Conservation (phyloP, 192 early-diverging fungal species). For the Diversispora eburnea region DNA sequence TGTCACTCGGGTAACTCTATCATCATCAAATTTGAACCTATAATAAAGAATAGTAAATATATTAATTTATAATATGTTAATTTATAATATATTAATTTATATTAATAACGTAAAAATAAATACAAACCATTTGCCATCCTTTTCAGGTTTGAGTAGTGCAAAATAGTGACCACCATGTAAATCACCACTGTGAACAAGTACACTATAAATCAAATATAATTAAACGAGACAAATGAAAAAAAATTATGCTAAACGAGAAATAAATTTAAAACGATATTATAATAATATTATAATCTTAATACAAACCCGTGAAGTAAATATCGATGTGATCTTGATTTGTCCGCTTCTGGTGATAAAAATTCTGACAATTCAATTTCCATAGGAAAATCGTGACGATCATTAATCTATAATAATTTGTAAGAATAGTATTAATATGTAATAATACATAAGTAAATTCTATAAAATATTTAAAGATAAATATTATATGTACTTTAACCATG, state of each 20-base stretch:
- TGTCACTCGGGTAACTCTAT: conserved; percentile 79
- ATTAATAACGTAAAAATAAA: background rate
- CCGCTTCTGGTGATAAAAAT: conserved; percentile 69
- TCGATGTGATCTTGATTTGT: conserved; percentile 59
- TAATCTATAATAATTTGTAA: conserved; percentile 53
- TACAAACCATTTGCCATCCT: conserved; percentile 69
- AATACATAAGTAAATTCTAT: background rate
- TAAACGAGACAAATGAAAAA: too few relatives aligned
- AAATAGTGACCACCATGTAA: conserved; percentile 92
- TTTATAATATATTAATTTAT: background rate
- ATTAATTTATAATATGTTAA: background rate
- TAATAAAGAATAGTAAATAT: background rate
- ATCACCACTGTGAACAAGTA: conserved; percentile 94
- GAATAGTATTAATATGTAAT: too few relatives aligned
- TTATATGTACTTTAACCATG: conserved; percentile 73
- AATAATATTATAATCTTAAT: background rate
- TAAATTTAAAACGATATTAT: too few relatives aligned
- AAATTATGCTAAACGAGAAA: too few relatives aligned
- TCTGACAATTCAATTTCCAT: conserved; percentile 78
- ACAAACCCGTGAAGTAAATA: conserved; percentile 85
- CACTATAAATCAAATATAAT: conserved; percentile 43
- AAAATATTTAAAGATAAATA: background rate
- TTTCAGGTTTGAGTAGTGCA: conserved; percentile 79
- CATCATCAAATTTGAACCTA: conserved; percentile 90
- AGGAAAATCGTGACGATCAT: conserved; percentile 96